These are phyloP conservation scores for Fomitopsis pinicola DNA, from an alignment of 1,284 basidiomycete species.

Conservation along the genomic window DNA sequence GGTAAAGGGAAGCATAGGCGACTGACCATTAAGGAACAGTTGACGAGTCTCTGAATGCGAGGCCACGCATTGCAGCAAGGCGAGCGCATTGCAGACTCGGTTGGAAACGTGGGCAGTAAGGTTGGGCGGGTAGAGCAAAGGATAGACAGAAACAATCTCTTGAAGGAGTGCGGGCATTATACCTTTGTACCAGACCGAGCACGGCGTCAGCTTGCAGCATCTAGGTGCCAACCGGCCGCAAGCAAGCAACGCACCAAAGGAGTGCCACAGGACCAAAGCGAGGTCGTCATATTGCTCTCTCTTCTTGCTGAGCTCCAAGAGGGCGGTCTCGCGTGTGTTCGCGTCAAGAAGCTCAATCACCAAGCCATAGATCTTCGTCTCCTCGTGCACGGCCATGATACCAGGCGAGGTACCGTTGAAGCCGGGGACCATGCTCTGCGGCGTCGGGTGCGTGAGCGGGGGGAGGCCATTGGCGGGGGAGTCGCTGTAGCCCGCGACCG, in stretches of 20 bases:
- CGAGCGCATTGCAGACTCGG: conserved; percentile 98
- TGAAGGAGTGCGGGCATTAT: conserved; percentile 99
- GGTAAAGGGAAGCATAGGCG: background rate
- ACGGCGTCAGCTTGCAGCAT: background rate
- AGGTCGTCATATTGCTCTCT: conserved; percentile 99
- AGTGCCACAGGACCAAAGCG: conserved; percentile 97
- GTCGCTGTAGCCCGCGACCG: conserved; percentile 22
- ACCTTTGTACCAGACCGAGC: conserved; percentile 42
- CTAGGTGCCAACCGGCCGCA: background rate
- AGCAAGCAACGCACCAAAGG: conserved; percentile 73
- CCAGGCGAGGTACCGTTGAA: conserved; percentile 28
- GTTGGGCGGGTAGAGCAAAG: conserved; percentile 91
- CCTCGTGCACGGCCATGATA: conserved; percentile 48
- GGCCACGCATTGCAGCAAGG: conserved; percentile 95
- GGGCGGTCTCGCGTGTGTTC: conserved; percentile 77
- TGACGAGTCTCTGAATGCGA: conserved; percentile 92
- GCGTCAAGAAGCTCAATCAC: conserved; percentile 84
- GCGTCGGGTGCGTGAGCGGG: conserved; percentile 36
- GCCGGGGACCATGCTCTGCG: conserved; percentile 35
- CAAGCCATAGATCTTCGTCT: conserved; percentile 77
- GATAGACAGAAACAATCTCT: conserved; percentile 99
- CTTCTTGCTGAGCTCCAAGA: conserved; percentile 98
- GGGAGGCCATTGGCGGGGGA: conserved; percentile 23
- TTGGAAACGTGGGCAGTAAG: conserved; percentile 99
- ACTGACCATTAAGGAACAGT: conserved; percentile 82